Evolutionary conservation across 306 rosid genomes (phyloP), one percentile per base, ranked within the genome.

Genomic region (Sesbania bispinosa): DNA sequence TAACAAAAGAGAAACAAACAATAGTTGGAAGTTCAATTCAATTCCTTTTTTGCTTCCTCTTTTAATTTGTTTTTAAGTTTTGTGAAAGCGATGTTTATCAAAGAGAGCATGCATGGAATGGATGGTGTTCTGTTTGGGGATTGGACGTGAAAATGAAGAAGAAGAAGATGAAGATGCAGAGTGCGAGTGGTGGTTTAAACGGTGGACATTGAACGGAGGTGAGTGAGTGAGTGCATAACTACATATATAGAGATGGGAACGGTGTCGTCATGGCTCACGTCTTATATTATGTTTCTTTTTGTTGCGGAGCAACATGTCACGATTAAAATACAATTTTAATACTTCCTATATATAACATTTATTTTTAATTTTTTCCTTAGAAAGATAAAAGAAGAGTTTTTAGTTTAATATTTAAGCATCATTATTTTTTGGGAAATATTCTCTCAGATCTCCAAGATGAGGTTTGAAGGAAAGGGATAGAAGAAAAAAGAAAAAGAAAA

Each of bases 221-320:
- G n/a, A n/a, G n/a, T n/a, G n/a, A n/a, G n/a, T n/a, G 5, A 60
- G 46, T 33, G 21, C 10, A 11, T 9, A 8, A 36, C 15, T 10
- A n/a, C 30, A 32, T 16, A 59, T 55, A 55, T n/a, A 52, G 2
- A 6, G n/a, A 6, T 8, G 29, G 35, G 48, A 19, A 50, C 33
- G 42, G 50, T 74, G 78, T 38, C 71, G 78, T 74, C 78, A 74
- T 19, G 43, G 71, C 78, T 74, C 54, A 74, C 78, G 78, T 74
- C 30, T 26, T n/a, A 6, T 8, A 0, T 36, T 35, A 6, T 62
- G 69, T 57, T 16, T n/a, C 27, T 41, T 53, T 41, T 36, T 23
- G 36, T 51, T 68, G 18, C 57, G 9, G 9, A 8, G 21, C 50
- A 1, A 1, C 11, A 36, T 36, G 41, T 36, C n/a, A n/a, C n/a